These are phyloP conservation scores for Bolboschoenus planiculmis DNA, from an alignment of 176 grass and related monocot species.

Conservation along the genomic window DNA sequence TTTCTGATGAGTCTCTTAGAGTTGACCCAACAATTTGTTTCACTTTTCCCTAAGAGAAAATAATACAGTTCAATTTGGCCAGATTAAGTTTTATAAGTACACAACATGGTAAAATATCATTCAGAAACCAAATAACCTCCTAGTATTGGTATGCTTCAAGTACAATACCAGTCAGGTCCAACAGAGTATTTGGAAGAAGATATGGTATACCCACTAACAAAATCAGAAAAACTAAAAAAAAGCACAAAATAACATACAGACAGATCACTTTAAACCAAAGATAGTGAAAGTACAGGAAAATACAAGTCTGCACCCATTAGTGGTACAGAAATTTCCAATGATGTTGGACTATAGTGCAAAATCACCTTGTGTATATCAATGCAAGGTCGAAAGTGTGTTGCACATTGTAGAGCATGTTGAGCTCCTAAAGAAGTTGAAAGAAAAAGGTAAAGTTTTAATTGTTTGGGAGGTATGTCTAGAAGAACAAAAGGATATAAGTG, in stretches of 20 bases:
- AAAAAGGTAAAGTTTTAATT: background rate
- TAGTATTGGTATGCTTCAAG: background rate
- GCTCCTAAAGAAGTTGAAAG: constrained; percentile 21
- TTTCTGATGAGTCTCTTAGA: constrained; percentile 45
- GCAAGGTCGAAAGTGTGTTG: constrained; percentile 57
- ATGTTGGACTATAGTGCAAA: background rate
- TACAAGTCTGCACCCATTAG: background rate
- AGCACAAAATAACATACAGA: background rate
- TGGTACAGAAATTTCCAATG: background rate
- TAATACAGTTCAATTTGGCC: background rate
- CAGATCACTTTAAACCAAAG: background rate
- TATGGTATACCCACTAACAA: constrained; percentile 16
- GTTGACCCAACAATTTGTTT: constrained; percentile 97
- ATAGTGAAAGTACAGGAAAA: background rate
- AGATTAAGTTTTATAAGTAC: background rate
- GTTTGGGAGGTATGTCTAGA: background rate
- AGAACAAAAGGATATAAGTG: background rate
- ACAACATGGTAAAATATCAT: background rate
- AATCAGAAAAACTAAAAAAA: background rate
- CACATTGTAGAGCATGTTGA: constrained; percentile 22
- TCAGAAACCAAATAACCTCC: background rate
- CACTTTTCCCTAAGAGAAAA: constrained; percentile 72
- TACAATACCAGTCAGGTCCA: background rate
- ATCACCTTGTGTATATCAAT: constrained; percentile 94
- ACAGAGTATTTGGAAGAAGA: background rate